Conservation (phyloP, 106 monocot genomes). For the Dactylorhiza incarnata region DNA sequence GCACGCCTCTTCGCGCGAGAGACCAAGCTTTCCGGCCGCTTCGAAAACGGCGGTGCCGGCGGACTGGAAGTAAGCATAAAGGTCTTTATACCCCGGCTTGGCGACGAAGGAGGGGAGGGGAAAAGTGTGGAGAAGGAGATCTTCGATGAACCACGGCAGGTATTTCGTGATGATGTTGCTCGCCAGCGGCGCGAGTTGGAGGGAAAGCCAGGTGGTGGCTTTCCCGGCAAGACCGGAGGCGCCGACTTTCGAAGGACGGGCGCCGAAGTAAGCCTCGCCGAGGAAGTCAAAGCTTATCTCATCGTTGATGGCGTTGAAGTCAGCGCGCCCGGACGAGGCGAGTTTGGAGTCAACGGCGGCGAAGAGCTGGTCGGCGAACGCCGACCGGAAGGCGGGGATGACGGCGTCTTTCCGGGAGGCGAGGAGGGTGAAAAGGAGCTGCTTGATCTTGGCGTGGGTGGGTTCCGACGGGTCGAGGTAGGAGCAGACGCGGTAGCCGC, state of each 20-base stretch:
- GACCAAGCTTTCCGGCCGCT: conserved; percentile 18
- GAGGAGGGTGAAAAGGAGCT: conserved; percentile 31
- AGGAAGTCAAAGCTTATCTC: conserved; percentile 31
- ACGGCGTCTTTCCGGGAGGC: conserved; percentile 19
- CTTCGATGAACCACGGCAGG: conserved; percentile 32
- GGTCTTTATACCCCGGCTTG: conserved; percentile 20
- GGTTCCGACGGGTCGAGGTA: conserved; percentile 53
- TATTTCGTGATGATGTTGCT: conserved; percentile 14
- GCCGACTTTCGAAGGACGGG: conserved; percentile 9
- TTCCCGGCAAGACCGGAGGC: conserved; percentile 7
- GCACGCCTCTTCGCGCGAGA: conserved; percentile 35
- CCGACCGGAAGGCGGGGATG: conserved; percentile 29
- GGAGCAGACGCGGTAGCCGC: conserved; percentile 37
- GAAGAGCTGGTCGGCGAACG: conserved; percentile 28
- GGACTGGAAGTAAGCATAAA: conserved; percentile 30
- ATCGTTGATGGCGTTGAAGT: conserved; percentile 42
- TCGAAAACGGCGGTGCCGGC: conserved; percentile 19
- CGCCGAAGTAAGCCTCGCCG: conserved; percentile 24
- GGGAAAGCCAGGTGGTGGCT: conserved; percentile 28
- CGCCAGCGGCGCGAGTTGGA: conserved; percentile 30
- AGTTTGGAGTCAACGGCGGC: conserved; percentile 21
- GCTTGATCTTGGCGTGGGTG: conserved; percentile 27
- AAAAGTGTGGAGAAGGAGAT: conserved; percentile 47
- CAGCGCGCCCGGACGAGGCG: conserved; percentile 15
- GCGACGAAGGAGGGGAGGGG: conserved; percentile 27